These are phyloP conservation scores for Fraxinus floribunda DNA, from an alignment of 305 asterid species.

Conservation along the genomic window DNA sequence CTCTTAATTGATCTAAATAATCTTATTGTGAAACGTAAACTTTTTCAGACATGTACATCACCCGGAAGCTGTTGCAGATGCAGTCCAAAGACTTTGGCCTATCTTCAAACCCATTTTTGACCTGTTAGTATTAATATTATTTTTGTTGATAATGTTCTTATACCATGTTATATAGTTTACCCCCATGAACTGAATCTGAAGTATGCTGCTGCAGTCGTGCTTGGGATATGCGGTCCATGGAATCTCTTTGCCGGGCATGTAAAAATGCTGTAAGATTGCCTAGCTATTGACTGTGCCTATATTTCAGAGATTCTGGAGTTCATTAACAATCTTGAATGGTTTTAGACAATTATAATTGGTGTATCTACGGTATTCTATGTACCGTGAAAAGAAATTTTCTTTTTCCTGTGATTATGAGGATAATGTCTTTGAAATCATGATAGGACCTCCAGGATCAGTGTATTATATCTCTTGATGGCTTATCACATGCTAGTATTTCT, in stretches of 20 bases:
- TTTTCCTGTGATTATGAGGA: background rate
- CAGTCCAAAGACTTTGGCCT: conserved; percentile 97
- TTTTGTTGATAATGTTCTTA: conserved; percentile 22
- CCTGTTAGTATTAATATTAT: conserved; percentile 52
- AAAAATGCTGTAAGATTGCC: conserved; percentile 85
- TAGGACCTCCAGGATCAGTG: background rate
- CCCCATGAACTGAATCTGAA: conserved; percentile 22
- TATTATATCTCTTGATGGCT: background rate
- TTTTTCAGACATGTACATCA: conserved; percentile 82
- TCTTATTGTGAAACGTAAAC: conserved; percentile 25
- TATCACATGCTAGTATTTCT: conserved; percentile 1
- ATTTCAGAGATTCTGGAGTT: conserved; percentile 17
- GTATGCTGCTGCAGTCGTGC: conserved; percentile 72
- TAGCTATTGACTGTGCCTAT: conserved; percentile 16
- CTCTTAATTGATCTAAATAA: conserved; percentile 17
- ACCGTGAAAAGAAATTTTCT: background rate
- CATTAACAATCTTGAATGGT: background rate
- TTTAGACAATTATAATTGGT: conserved; percentile 5
- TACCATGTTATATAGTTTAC: conserved; percentile 19
- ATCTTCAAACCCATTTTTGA: conserved; percentile 94
- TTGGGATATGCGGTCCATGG: conserved; percentile 99
- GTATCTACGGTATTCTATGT: background rate
- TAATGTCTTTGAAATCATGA: background rate
- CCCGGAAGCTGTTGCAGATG: conserved; percentile 99
- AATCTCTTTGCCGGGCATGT: conserved; percentile 98